These are phyloP conservation scores for Leonotis leonurus DNA, from an alignment of 257 asterid species.

Conservation along the genomic window DNA sequence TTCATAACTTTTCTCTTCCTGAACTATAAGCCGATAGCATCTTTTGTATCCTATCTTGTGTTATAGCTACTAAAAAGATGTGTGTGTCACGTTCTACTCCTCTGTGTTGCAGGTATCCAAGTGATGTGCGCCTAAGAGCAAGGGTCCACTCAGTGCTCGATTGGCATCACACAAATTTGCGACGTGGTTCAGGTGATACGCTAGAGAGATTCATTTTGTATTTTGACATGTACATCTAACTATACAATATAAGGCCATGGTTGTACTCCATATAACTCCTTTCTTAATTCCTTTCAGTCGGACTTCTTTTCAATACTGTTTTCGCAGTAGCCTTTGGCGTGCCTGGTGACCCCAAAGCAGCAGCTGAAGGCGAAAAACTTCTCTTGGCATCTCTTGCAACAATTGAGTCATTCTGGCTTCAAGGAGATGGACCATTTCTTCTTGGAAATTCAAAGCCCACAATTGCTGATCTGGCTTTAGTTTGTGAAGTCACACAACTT, in stretches of 20 bases:
- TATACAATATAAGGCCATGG: too few species aligned
- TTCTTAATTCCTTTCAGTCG: conserved; percentile 35
- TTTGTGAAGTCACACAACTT: conserved; percentile 70
- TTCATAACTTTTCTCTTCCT: too few species aligned
- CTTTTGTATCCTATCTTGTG: too few species aligned
- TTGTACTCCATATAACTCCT: too few species aligned
- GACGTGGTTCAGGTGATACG: conserved; percentile 63
- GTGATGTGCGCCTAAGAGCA: conserved; percentile 60
- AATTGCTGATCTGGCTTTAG: conserved; percentile 78
- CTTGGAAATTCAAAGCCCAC: conserved; percentile 69
- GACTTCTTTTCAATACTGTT: conserved; percentile 27
- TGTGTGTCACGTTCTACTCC: too few species aligned
- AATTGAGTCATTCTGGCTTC: conserved; percentile 67
- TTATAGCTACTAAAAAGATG: too few species aligned
- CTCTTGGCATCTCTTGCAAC: conserved; percentile 44
- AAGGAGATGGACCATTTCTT: conserved; percentile 47
- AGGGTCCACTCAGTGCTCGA: conserved; percentile 69
- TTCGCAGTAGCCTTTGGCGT: conserved; percentile 45
- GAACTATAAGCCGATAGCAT: too few species aligned
- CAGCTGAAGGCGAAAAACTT: conserved; percentile 60
- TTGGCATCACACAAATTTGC: conserved; percentile 90
- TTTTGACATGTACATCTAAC: too few species aligned
- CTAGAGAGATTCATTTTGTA: background rate
- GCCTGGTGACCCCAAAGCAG: conserved; percentile 51
- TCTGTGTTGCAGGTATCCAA: conserved; percentile 60